Percentiles rank a stretch among this genome's conserved stretches.
Evolutionary conservation across 1,284 basidiomycete species (phyloP).

Genomic region (Uromyces viciae-fabae): DNA sequence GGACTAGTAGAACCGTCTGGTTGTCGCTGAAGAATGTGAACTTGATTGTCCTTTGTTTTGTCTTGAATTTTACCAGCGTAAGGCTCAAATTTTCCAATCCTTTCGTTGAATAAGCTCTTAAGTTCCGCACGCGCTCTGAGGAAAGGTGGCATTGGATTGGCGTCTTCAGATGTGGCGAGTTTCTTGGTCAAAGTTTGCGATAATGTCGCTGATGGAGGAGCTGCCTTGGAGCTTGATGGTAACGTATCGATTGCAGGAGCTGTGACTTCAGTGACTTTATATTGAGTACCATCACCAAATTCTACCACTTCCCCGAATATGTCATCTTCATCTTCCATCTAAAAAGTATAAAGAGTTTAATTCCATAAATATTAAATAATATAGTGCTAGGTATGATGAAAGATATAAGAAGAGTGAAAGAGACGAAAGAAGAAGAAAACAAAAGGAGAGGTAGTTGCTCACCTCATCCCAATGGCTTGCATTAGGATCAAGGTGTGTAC

Average conservation of each 20-base stretch:
- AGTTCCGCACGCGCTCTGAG: conserved; percentile 34
- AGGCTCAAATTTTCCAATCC: conserved; percentile 43
- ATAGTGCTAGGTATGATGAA: neutral
- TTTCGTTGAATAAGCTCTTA: conserved; percentile 41
- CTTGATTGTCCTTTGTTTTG: conserved; percentile 30
- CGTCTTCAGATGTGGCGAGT: neutral
- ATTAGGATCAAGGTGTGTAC: conserved; percentile 83
- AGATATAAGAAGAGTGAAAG: neutral
- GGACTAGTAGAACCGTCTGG: conserved; percentile 12
- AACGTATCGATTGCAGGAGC: conserved; percentile 10
- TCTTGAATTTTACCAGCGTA: conserved; percentile 28
- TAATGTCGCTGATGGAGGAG: neutral
- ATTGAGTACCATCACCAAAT: conserved; percentile 84
- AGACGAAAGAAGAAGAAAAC: neutral
- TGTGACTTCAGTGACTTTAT: conserved; percentile 63
- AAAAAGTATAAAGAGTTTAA: conserved; percentile 54
- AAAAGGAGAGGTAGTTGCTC: conserved; percentile 53
- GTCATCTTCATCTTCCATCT: conserved; percentile 85
- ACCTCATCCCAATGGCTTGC: conserved; percentile 95
- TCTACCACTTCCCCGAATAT: conserved; percentile 83
- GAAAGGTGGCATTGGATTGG: conserved; percentile 31
- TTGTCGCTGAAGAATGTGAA: conserved; percentile 42
- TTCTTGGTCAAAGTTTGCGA: conserved; percentile 23
- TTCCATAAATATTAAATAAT: conserved; percentile 25
- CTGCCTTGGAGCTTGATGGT: neutral